Conservation (phyloP, 306 rosid species). For the Astragalus glycyphyllos region DNA sequence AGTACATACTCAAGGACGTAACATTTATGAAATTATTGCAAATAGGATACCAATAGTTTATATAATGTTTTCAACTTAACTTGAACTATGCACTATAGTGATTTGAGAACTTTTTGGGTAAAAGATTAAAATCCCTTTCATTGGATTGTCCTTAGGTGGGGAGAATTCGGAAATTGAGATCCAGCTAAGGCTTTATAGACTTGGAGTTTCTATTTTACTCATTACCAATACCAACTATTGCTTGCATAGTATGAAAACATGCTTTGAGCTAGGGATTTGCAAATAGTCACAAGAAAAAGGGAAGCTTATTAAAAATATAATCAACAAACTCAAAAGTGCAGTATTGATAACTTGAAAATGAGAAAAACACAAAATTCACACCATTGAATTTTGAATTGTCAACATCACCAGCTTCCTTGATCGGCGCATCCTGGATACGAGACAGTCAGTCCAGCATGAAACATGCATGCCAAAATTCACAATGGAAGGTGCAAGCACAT, state of each 20-base stretch:
- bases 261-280: slow-evolving; percentile 13
- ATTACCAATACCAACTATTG: background rate
- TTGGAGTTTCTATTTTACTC: slow-evolving; percentile 25
- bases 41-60: background rate
- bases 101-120: background rate
- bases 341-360: slow-evolving; percentile 16
- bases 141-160: background rate
- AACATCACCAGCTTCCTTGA: slow-evolving; percentile 86
- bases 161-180: slow-evolving; percentile 12
- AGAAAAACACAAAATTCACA: slow-evolving; percentile 34
- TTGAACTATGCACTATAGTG: slow-evolving; percentile 12
- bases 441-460: slow-evolving; percentile 30
- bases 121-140: slow-evolving; percentile 18
- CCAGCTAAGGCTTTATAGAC: background rate
- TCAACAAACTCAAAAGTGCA: slow-evolving; percentile 37
- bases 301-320: slow-evolving; percentile 27
- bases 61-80: background rate
- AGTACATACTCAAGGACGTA: background rate
- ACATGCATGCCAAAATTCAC: slow-evolving; percentile 25
- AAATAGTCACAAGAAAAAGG: slow-evolving; percentile 23
- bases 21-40: background rate
- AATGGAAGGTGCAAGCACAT: slow-evolving; percentile 22
- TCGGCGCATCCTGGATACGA: slow-evolving; percentile 88
- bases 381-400: slow-evolving; percentile 84
- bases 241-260: slow-evolving; percentile 1